Conservation (phyloP, 495 filamentous ascomycete genomes). For the Aspergillus avenaceus region DNA sequence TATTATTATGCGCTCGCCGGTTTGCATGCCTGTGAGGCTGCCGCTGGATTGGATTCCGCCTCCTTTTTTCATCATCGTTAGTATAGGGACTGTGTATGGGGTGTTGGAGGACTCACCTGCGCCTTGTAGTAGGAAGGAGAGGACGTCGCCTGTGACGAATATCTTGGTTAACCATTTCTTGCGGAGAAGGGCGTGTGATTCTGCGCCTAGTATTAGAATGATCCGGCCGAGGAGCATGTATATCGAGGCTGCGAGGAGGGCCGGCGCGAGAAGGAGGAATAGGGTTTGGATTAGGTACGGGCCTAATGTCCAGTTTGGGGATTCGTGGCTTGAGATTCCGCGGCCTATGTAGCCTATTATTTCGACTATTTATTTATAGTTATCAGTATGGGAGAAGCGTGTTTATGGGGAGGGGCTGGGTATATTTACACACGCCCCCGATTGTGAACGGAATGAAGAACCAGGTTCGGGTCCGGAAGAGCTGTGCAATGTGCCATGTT, state of each 20-base stretch:
- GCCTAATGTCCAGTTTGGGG: conserved; percentile 10
- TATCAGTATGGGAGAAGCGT: neutral
- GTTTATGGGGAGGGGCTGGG: neutral
- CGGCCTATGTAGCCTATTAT: conserved; percentile 49
- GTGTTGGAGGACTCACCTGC: conserved; percentile 5
- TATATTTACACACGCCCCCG: conserved; percentile 49
- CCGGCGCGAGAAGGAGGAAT: conserved; percentile 34
- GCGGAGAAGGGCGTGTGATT: conserved; percentile 14
- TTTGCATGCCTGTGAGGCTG: conserved; percentile 10
- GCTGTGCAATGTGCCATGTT: conserved; percentile 40
- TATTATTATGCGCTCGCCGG: conserved; percentile 38
- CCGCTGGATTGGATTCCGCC: conserved; percentile 12
- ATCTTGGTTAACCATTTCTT: conserved; percentile 15
- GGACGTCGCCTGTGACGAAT: conserved; percentile 18
- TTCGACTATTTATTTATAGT: conserved; percentile 42
- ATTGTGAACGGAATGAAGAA: conserved; percentile 56
- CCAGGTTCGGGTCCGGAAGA: conserved; percentile 49
- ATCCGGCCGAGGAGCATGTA: conserved; percentile 52
- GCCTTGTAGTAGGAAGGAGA: conserved; percentile 14
- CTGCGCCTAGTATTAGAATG: conserved; percentile 35
- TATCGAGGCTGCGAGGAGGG: conserved; percentile 45
- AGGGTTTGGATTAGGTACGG: conserved; percentile 27
- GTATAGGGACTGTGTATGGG: too few species aligned
- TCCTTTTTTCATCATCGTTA: too few species aligned
- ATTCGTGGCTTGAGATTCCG: conserved; percentile 20